Evolutionary conservation across 148 eudicot genomes (phyloP), one percentile per base, ranked within the genome.

Genomic region (Dysphania ambrosioides): DNA sequence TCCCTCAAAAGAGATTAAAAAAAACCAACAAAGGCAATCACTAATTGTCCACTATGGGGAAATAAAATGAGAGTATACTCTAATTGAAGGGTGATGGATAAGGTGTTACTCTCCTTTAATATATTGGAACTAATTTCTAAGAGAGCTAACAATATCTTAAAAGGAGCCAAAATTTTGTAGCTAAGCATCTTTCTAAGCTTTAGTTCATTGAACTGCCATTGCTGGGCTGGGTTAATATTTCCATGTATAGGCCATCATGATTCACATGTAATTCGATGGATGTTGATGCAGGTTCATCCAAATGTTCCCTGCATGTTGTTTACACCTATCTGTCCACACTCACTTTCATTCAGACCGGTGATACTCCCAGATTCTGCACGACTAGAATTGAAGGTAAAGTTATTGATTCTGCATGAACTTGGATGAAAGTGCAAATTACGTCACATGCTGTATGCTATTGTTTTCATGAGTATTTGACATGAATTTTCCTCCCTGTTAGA

Each of bases 281-380:
- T 81, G 32, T 76, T 32, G 40, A 77, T 87, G 60, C 86, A 95
- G 99, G 99, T 95, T 64, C 99, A 95, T 87, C 99, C 99, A 73
- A 95, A 95, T 83, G 99, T 95, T 83, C 99, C 99, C 4, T 92
- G 99, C 86, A 92, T 95, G 97, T 79, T 95, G 77, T 95, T 95
- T 74, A 95, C 99, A 21, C 99, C 99, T 77, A 95, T 95, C 71
- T 95, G 97, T 72, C 97, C 99, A 47, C 99, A 95, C 81, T 95
- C 99, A 31, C 97, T 95, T 78, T 95, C 99, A 44, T 95, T 95
- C 80, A 88, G 99, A 78, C 99, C 99, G 41, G 99, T 95, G 76
- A 92, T 95, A 75, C 99, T 95, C 79, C 99, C 99, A 55, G 99
- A 95, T 83, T 95, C 96, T 79, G 97, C 99, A 53, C 82, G 91